phyloP scores from a whole-genome alignment of 1,284 basidiomycete genomes.

The Pseudozyma pruni region DNA sequence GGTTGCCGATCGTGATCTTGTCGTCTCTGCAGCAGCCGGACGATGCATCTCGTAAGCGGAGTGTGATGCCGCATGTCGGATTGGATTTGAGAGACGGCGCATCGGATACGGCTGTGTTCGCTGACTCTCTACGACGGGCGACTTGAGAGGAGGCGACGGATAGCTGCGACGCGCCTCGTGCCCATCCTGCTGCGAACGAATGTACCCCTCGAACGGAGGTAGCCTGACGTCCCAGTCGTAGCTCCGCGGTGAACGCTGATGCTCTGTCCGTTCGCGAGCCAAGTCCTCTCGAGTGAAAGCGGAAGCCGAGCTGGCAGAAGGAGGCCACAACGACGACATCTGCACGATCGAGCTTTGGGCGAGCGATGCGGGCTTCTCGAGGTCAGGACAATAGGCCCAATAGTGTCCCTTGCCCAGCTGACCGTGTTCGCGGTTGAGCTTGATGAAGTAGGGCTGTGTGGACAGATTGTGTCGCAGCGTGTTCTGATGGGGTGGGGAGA shows the following conservation, averaged over 20 bases:
- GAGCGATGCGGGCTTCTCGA: constrained; percentile 39
- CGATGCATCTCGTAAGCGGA: neutral
- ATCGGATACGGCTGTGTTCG: neutral
- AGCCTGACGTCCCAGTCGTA: neutral
- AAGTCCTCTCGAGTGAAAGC: constrained; percentile 4
- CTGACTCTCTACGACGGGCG: too few species aligned
- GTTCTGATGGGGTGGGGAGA: constrained; percentile 14
- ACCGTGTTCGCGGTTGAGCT: constrained; percentile 35
- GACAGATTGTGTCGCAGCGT: constrained; percentile 51
- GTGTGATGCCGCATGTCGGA: neutral
- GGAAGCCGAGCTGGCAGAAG: constrained; percentile 11
- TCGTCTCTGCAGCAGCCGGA: too few species aligned
- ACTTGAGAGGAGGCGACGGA: neutral
- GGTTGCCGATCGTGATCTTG: constrained; percentile 31
- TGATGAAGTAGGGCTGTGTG: constrained; percentile 47
- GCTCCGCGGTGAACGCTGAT: neutral
- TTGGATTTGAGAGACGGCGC: constrained; percentile 15
- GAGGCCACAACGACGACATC: constrained; percentile 30
- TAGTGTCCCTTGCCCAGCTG: constrained; percentile 45
- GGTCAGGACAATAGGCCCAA: constrained; percentile 40
- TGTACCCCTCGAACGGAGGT: constrained; percentile 2
- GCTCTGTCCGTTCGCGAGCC: constrained; percentile 1
- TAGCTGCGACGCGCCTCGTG: neutral
- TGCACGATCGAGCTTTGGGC: constrained; percentile 37
- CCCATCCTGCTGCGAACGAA: neutral